Conservation (phyloP, 2,329 filamentous ascomycete genomes). For the Chaetomium globosum region DNA sequence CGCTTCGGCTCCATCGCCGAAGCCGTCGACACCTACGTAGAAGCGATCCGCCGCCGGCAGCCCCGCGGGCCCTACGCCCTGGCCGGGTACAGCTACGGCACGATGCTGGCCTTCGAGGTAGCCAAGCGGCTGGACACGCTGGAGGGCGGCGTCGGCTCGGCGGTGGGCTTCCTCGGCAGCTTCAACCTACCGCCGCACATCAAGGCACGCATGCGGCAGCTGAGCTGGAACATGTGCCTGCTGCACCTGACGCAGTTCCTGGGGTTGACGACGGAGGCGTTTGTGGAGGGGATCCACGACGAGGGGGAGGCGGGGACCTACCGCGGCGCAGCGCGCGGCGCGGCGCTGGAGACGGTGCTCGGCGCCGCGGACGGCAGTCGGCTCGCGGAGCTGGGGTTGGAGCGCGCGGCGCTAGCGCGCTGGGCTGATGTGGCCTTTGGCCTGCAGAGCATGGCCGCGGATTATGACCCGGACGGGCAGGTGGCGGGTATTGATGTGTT, state of each 20-base stretch:
- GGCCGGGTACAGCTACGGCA: constrained; percentile 55
- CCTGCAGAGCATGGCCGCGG: constrained; percentile 44
- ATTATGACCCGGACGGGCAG: constrained; percentile 48
- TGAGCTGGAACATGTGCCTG: constrained; percentile 40
- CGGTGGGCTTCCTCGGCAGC: constrained; percentile 49
- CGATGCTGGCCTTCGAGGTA: constrained; percentile 55
- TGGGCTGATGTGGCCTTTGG: background rate
- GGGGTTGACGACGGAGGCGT: constrained; percentile 27
- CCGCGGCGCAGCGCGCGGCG: background rate
- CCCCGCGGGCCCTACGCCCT: constrained; percentile 55
- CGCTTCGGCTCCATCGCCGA: constrained; percentile 47
- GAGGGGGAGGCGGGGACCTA: background rate
- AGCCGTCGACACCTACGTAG: constrained; percentile 45
- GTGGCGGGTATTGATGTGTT: constrained; percentile 49
- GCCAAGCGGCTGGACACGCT: constrained; percentile 48
- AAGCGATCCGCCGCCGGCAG: constrained; percentile 38
- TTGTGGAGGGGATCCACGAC: background rate
- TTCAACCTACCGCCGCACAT: constrained; percentile 56
- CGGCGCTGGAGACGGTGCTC: background rate
- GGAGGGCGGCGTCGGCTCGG: constrained; percentile 32
- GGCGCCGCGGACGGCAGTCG: background rate
- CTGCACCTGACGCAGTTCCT: background rate
- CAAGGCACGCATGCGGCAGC: constrained; percentile 46
- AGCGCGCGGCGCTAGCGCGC: constrained; percentile 32
- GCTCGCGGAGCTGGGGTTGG: constrained; percentile 35